Percentiles rank a stretch among this genome's conserved stretches.
Evolutionary conservation across 31 red algal genomes (phyloP).

Genomic region (Endocladia muricata): DNA sequence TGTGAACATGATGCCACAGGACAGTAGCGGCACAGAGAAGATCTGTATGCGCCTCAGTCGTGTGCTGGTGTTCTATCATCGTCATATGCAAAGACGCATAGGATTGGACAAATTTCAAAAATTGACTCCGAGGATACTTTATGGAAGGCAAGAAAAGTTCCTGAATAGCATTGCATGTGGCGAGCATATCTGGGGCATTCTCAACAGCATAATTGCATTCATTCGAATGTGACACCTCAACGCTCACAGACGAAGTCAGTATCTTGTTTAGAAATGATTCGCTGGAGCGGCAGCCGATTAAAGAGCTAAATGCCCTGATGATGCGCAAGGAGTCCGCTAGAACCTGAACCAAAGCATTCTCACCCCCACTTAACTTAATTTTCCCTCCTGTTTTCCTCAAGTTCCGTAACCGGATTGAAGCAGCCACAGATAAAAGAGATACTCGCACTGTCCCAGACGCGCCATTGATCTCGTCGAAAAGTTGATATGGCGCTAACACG

Average conservation of each 20-base stretch:
- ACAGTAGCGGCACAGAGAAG: too few species aligned
- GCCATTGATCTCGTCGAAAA: constrained; percentile 25
- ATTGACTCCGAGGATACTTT: not conserved
- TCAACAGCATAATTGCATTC: too few species aligned
- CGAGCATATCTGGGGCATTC: not conserved
- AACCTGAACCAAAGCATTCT: not conserved
- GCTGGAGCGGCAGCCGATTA: not conserved
- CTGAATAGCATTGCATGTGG: not conserved
- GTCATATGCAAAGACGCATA: not conserved
- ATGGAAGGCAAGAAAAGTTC: not conserved
- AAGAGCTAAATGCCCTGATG: not conserved
- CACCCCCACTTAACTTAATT: not conserved
- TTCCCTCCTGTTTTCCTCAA: not conserved
- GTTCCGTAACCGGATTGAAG: not conserved
- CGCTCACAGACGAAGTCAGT: not conserved
- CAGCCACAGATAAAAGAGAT: constrained; percentile 21
- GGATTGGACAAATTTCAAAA: not conserved
- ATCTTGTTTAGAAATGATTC: not conserved
- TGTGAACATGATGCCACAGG: too few species aligned
- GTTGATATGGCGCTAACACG: constrained; percentile 3
- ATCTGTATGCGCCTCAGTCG: too few species aligned
- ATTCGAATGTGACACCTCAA: too few species aligned
- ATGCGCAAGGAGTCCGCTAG: not conserved
- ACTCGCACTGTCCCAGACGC: too few species aligned
- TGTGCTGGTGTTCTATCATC: too few species aligned